Base-by-base conservation (phyloP, 2,329 filamentous ascomycete genomes). In the Xylariomycetidae sp. region DNA sequence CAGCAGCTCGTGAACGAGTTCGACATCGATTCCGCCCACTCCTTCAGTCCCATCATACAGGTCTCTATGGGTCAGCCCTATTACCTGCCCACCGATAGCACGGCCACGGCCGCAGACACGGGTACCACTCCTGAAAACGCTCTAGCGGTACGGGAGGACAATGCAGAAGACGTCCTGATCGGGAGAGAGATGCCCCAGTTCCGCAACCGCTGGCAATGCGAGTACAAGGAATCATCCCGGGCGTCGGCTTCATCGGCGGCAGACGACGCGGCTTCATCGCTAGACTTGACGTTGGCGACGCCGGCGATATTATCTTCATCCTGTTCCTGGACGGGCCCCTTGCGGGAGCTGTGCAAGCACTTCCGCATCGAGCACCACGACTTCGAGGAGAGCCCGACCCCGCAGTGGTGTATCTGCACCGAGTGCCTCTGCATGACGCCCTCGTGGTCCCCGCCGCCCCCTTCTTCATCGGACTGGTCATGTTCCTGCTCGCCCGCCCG, bases 381-480 rank as follows among this genome's bases (percentile, higher is more conserved):
- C n/a, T 54, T 56, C 29, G 20, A 45, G 4, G 41, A 37, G 3
- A 30, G 37, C 3, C 33, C 28, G 3, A 29, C 30, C 6, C 31
- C 38, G 16, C 29, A 36, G n/a, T 50, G 45, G 39, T 45, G 46
- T 9, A 37, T 45, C 10, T 57, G 54, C 27, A 32, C 33, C 3
- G 5, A 16, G 12, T 57, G 54, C 34, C 12, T 26, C 20, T 23
- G 8, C 20, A 8, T n/a, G 8, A 8, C n/a, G 8, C 20, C 20
- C 8, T 8, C 8, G 8, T 23, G 26, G 37, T 57, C 52, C 55
- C 54, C 57, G 54, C 52, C 51, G 51, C 49, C 48, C 53, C n/a
- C n/a, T n/a, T n/a, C n/a, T n/a, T n/a, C n/a, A n/a, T n/a, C n/a
- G n/a, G n/a, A n/a, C n/a, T n/a, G n/a, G n/a, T n/a, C n/a, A n/a